A percentile compares a stretch with the other conserved stretches of the same genome.
Evolutionary conservation across 192 early-diverging fungal genomes (phyloP).

Genomic region (Powellomyces hirtus): DNA sequence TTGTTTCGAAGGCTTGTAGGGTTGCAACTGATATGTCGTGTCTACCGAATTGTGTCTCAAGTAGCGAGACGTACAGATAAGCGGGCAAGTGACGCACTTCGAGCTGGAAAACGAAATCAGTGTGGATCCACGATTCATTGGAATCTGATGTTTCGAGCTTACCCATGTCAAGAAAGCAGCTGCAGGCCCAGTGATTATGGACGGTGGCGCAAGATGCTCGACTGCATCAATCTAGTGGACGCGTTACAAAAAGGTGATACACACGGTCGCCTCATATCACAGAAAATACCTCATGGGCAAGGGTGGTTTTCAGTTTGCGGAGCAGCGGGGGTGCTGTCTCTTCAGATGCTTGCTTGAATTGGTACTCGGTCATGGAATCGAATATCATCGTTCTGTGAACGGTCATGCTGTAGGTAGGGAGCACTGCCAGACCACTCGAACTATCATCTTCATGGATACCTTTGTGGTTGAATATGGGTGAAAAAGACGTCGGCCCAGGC

Average conservation of each 20-base stretch:
- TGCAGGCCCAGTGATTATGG: background rate
- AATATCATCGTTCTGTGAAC: background rate
- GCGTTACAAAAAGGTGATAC: too few relatives aligned
- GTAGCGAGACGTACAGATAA: background rate
- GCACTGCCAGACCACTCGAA: background rate
- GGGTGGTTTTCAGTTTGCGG: background rate
- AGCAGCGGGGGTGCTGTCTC: background rate
- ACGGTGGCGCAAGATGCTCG: background rate
- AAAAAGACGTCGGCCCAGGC: background rate
- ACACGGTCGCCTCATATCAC: too few relatives aligned
- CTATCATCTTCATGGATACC: background rate
- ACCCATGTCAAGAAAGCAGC: constrained; percentile 2
- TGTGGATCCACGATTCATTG: background rate
- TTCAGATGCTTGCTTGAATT: background rate
- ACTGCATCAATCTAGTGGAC: too few relatives aligned
- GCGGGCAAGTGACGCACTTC: background rate
- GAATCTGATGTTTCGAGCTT: background rate
- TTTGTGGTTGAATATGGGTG: background rate
- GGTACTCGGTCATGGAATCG: background rate
- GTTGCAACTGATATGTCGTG: background rate
- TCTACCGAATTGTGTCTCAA: background rate
- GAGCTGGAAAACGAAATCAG: too few relatives aligned
- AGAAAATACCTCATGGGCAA: background rate
- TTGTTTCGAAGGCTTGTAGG: background rate
- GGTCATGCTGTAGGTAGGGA: background rate